These are phyloP conservation scores for Ustilago tritici DNA, from an alignment of 1,284 basidiomycete species.

Conservation along the genomic window DNA sequence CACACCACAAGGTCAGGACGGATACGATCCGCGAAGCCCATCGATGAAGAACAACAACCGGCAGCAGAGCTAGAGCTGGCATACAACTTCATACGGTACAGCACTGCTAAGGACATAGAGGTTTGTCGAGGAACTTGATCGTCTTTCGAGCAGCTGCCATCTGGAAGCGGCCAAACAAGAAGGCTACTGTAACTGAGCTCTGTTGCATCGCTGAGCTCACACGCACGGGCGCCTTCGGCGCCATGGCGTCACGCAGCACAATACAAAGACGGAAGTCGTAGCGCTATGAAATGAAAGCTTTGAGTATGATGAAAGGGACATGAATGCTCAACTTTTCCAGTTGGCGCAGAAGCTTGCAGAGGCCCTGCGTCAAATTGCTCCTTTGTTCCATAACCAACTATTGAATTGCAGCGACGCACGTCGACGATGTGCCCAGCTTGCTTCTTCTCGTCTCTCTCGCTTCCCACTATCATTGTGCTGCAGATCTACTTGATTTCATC, in stretches of 20 bases:
- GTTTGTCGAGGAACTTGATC: background rate
- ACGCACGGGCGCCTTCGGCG: background rate
- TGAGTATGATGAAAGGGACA: background rate
- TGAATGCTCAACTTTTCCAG: background rate
- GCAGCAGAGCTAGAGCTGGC: background rate
- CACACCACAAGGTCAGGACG: slow-evolving; percentile 18
- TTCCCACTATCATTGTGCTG: background rate
- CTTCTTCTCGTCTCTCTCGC: background rate
- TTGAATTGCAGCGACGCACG: slow-evolving; percentile 19
- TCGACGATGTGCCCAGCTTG: slow-evolving; percentile 9
- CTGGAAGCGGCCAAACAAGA: background rate
- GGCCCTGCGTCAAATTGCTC: background rate
- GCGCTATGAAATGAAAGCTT: background rate
- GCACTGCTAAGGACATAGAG: background rate
- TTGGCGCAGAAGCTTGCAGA: slow-evolving; percentile 1
- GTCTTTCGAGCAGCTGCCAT: background rate
- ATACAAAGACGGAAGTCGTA: background rate
- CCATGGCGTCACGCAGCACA: background rate
- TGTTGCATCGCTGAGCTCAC: background rate
- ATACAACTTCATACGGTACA: background rate
- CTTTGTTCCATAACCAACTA: background rate
- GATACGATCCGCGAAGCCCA: slow-evolving; percentile 46
- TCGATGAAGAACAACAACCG: slow-evolving; percentile 18
- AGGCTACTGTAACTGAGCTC: background rate
- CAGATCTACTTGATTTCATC: background rate